Evolutionary conservation across 768 basidiomycete species (phyloP), one percentile per base, ranked within the genome.

Genomic region (Candolleomyces aberdarensis): DNA sequence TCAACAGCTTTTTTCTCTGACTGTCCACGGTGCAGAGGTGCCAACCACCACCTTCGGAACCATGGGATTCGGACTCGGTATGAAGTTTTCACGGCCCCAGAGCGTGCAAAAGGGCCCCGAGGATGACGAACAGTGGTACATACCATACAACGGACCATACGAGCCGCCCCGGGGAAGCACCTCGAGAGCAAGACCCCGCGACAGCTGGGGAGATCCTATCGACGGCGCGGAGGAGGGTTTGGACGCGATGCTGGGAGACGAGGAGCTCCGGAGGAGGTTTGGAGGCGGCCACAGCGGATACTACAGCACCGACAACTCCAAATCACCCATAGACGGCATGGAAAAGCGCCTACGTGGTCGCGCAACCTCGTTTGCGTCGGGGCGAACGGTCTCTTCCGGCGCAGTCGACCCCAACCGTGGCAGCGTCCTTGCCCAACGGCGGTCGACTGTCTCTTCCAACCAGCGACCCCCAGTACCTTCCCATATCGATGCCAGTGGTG

Each of bases 401-500:
- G 65, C 70, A 39, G 69, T 77, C 15, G 78, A 78, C 65, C 74
- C 74, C 19, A 71, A 63, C 58, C 75, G 72, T 58, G 63, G 61
- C 11, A 75, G 73, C 65, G 62, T 67, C 36, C 62, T 64, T 19
- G 60, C 70, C 20, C 74, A 67, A 8, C 71, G 74, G 17, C 75
- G 76, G 26, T 75, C 80, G 6, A 75, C 74, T 1, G 66, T 75
- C 54, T 73, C 78, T 7, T 71, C 72, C 29, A 66, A 62, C n/a
- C 63, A 68, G 48, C 74, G 68, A 49, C 72, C 67, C 40, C 74
- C 75, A 14, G 66, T 74, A 6, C 73, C 79, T 9, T 76, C 80
- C 65, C 77, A 76, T 61, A 69, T 81, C 5, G 80, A 82, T 64
- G 69, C 76, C 40, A 70, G 77, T 5, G 87, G 85, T 32, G 88